These are phyloP conservation scores for Schizosaccharomyces octosporus DNA, from an alignment of 805 yeast species.

Conservation along the genomic window DNA sequence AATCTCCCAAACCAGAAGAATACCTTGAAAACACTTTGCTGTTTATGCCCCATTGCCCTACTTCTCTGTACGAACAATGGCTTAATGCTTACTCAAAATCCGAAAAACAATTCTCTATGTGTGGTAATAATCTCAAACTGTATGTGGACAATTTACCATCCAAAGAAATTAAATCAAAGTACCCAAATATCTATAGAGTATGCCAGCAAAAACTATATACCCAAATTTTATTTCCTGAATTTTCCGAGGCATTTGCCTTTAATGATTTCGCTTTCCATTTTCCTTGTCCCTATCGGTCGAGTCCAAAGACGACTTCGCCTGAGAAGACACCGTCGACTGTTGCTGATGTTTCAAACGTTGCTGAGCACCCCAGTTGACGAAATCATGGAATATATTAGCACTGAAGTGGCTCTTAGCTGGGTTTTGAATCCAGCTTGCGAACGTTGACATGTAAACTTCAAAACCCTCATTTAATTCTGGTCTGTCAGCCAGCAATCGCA, in stretches of 20 bases:
- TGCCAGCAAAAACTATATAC: background rate
- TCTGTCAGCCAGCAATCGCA: background rate
- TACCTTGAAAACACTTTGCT: background rate
- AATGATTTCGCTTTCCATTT: background rate
- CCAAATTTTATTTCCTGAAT: background rate
- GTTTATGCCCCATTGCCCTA: slow-evolving; percentile 1
- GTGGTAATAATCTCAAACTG: background rate
- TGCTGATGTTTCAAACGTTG: background rate
- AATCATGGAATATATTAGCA: background rate
- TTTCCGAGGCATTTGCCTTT: background rate
- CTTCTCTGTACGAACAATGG: background rate
- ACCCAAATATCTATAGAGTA: background rate
- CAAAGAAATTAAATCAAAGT: background rate
- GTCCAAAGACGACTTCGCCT: too few relatives aligned
- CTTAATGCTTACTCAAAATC: background rate
- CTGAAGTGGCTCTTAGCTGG: background rate
- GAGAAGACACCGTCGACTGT: background rate
- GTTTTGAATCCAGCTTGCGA: background rate
- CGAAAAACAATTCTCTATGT: background rate
- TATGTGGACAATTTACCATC: background rate
- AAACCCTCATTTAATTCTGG: background rate
- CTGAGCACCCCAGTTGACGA: slow-evolving; percentile 2
- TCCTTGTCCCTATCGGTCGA: background rate
- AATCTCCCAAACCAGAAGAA: background rate
- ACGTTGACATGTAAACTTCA: background rate